These are phyloP conservation scores for Annulohypoxylon truncatum DNA, from an alignment of 2,329 filamentous ascomycete species.

Conservation along the genomic window DNA sequence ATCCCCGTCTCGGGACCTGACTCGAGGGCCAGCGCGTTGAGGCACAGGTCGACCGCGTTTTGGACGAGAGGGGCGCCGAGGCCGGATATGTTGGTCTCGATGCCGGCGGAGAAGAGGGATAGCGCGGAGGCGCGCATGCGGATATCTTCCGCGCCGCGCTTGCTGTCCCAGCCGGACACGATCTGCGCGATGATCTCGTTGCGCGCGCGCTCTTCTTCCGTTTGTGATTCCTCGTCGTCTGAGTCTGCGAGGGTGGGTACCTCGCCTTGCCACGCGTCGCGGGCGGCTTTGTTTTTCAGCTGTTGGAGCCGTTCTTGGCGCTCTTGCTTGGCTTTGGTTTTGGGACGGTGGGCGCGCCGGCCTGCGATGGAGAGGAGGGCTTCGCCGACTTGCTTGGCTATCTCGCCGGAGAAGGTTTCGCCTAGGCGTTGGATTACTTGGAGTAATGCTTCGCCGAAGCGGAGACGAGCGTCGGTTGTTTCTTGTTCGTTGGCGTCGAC, in stretches of 20 bases:
- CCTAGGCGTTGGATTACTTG: constrained; percentile 72
- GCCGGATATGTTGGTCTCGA: constrained; percentile 71
- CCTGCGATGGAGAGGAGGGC: constrained; percentile 73
- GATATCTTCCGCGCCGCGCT: constrained; percentile 74
- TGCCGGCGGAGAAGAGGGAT: constrained; percentile 68
- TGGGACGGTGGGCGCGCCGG: constrained; percentile 69
- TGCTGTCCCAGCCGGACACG: constrained; percentile 74
- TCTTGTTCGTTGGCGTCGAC: constrained; percentile 70
- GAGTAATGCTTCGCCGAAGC: constrained; percentile 75
- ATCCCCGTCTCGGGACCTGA: constrained; percentile 70
- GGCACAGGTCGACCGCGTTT: constrained; percentile 69
- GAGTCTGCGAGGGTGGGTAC: constrained; percentile 58
- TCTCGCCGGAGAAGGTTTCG: constrained; percentile 65
- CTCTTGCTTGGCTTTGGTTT: constrained; percentile 67
- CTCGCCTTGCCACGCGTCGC: constrained; percentile 66
- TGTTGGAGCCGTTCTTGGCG: constrained; percentile 62
- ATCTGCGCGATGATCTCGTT: constrained; percentile 68
- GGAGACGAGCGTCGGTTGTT: constrained; percentile 71
- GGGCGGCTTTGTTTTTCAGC: constrained; percentile 62
- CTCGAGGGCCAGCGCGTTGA: constrained; percentile 73
- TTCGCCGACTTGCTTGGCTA: constrained; percentile 64
- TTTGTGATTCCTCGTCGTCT: constrained; percentile 51
- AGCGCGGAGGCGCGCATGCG: constrained; percentile 76
- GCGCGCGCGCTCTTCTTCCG: constrained; percentile 57
- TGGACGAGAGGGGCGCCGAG: constrained; percentile 65